Evolutionary conservation across 2,329 filamentous ascomycete genomes (phyloP).

Genomic region (Amauroascus niger): DNA sequence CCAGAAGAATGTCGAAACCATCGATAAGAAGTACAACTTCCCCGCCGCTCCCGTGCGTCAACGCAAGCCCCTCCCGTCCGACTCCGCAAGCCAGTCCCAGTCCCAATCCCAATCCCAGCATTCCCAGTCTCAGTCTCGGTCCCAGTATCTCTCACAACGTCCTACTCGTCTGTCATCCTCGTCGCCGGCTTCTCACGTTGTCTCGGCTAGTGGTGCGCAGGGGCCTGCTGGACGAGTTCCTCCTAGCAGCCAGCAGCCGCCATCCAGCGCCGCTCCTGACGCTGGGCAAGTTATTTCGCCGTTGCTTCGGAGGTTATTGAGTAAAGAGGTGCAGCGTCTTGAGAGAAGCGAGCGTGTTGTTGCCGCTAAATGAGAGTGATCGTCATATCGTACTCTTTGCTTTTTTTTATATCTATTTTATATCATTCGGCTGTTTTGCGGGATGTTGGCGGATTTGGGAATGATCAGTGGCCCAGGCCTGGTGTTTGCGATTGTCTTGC

Average conservation of each 20-base stretch:
- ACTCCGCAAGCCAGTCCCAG: neutral
- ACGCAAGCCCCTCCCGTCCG: conserved; percentile 6
- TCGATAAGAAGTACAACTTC: conserved; percentile 86
- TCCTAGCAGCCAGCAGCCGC: conserved; percentile 13
- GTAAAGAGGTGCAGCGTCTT: conserved; percentile 42
- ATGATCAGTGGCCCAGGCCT: no score
- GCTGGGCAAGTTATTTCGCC: conserved; percentile 50
- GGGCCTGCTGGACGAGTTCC: neutral
- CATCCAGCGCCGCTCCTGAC: conserved; percentile 16
- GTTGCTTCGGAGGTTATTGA: conserved; percentile 53
- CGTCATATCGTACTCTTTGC: neutral
- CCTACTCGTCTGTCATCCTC: neutral
- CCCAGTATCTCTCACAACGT: neutral
- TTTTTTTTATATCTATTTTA: neutral
- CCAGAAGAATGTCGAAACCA: conserved; percentile 75
- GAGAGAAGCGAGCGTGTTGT: neutral
- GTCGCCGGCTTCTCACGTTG: neutral
- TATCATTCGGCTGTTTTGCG: neutral
- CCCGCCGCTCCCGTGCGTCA: conserved; percentile 45
- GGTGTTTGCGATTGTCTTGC: no score
- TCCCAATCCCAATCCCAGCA: conserved; percentile 3
- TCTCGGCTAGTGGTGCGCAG: conserved; percentile 6
- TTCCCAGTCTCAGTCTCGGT: conserved; percentile 1
- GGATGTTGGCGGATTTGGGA: no score
- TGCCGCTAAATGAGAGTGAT: neutral